Base-by-base conservation (phyloP, 768 basidiomycete species). In the Mycena floridula region DNA sequence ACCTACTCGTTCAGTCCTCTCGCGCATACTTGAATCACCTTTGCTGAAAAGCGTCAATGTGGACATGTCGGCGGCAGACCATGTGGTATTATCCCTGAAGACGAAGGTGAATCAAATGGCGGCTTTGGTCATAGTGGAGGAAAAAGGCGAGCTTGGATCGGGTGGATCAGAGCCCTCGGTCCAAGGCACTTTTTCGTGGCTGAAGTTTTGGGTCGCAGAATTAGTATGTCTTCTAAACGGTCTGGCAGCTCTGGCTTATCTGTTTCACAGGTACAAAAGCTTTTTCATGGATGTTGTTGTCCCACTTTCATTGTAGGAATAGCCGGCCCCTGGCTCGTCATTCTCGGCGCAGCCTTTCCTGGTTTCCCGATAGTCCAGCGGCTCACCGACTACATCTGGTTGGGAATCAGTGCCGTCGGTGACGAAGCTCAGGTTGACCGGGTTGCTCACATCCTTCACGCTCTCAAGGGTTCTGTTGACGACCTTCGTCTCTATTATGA, bases 331-430 rank as follows among this genome's bases (percentile, higher is more conserved):
- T 55, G 54, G 50, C 26, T 64, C 8, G 25, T 39, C 8, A 47
- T 64, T 23, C 42, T 56, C 36, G 64, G 63, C 13, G 55, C 47
- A 13, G 37, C 60, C 3, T 12, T 56, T 8, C 53, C 54, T 0
- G 7, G 22, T 12, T 15, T 28, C 0, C 54, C 50, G 21, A 28
- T 66, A 3, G 48, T 59, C 20, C 59, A 60, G 25, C 42, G 37
- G 18, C 57, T 65, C 13, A 62, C 56, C 0, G 63, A 62, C 24
- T 24, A 25, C 13, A 27, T 42, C 13, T 42, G 40, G 40, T 15
- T 42, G 11, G 40, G 40, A n/a, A 42, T 23, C 13, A 27, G 25
- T 23, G 8, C 40, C 7, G 25, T 27, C 20, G 13, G 20, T 15
- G 25, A 25, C 20, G 40, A 42, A 7, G 25, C 28, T 9, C 28